Evolutionary conservation across 306 rosid genomes (phyloP).

Genomic region (Vicia villosa): DNA sequence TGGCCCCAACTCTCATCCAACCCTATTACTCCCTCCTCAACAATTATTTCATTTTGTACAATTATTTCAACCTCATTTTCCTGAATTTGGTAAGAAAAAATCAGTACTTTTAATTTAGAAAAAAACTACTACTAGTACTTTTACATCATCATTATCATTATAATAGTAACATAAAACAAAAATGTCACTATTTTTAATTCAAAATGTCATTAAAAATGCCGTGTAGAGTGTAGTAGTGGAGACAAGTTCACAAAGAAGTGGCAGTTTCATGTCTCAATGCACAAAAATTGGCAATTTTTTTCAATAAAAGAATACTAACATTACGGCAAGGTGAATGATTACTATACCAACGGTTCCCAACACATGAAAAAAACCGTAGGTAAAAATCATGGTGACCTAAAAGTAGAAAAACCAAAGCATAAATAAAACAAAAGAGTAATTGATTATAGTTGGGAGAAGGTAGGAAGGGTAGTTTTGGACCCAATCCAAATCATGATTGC

Average conservation of each 20-base stretch:
- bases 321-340: conserved; percentile 51
- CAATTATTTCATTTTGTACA: conserved; percentile 8
- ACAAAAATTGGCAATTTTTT: conserved; percentile 34
- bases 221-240: conserved; percentile 34
- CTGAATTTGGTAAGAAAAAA: conserved; percentile 38
- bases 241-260: conserved; percentile 45
- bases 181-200: neutral
- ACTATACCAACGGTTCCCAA: conserved; percentile 61
- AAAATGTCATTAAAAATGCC: neutral
- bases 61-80: conserved; percentile 42
- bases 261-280: conserved; percentile 42
- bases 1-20: conserved; percentile 44
- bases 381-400: conserved; percentile 39
- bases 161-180: conserved; percentile 53
- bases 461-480: conserved; percentile 64
- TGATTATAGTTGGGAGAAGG: conserved; percentile 44
- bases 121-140: conserved; percentile 36
- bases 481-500: conserved; percentile 99
- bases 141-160: conserved; percentile 58
- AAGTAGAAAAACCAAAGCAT: conserved; percentile 40
- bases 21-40: conserved; percentile 18
- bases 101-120: conserved; percentile 43
- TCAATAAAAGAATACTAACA: conserved; percentile 42
- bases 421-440: conserved; percentile 63
- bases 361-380: conserved; percentile 46